Base-by-base conservation (phyloP, 192 early-diverging fungal genomes). In the Entrophospora sp. region DNA sequence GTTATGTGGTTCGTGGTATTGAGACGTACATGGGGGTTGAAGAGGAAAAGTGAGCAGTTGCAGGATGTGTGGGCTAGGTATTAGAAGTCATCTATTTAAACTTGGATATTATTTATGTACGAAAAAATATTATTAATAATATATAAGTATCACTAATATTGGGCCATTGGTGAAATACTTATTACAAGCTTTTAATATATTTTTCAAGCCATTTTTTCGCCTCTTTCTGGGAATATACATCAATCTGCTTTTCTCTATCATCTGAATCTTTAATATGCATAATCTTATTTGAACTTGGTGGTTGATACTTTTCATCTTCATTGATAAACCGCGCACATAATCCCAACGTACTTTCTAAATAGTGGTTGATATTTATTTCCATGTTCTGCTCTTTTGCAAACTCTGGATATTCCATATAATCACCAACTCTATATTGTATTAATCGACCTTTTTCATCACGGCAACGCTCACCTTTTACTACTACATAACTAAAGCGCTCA, bases 231-330 rank as follows among this genome's bases (percentile, higher is more conserved):
- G 13, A 30, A 56, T 59, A 59, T 2, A 0, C 18, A 37, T 59
- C 57, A 22, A 59, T 59, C 36, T 59, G 57, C 0, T 59, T 59
- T 22, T 59, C 34, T 24, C 14, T 59, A 6, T 59, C 36, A 59
- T 38, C 57, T 0, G 1, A 22, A 38, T 59, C 36, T 22, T 25
- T 37, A 20, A 59, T 0, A 22, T 59, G 36, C 35, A 22, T 59
- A 38, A 59, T 59, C 6, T 59, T 59, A 38, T 59, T 7, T 38
- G 35, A 38, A 14, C 5, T 16, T 0, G n/a, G 13, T 27, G 25
- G 42, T 44, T 61, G 10, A 30, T 31, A 61, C 3, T 27, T 40
- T 22, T 59, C 18, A 59, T 42, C 2, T 4, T 59, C 9, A 14
- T 38, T 59, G 0, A 40, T 59, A 6, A 59, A 59, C 4, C 35